Conservation (phyloP, 2,329 filamentous ascomycete species). For the Hymenotorrendiella dingleyae region DNA sequence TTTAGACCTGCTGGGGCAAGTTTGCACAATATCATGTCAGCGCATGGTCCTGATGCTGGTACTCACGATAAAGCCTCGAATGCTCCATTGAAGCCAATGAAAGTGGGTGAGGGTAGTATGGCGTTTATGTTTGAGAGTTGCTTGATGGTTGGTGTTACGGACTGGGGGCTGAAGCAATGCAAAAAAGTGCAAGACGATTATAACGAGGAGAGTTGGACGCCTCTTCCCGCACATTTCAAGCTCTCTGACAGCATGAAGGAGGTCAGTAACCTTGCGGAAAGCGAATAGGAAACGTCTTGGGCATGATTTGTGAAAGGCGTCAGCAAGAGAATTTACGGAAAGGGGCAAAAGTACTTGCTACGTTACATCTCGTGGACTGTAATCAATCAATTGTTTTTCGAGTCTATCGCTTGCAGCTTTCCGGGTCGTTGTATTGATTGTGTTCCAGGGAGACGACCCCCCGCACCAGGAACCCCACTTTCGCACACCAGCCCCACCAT, state of each 20-base stretch:
- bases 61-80: slow-evolving; percentile 51
- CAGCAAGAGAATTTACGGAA: no score
- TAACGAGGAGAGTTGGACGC: slow-evolving; percentile 62
- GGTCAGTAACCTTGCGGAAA: slow-evolving; percentile 22
- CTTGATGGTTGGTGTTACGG: slow-evolving; percentile 66
- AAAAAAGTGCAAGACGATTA: slow-evolving; percentile 63
- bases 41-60: slow-evolving; percentile 51
- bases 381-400: no score
- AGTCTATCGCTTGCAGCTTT: no score
- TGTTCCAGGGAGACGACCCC: no score
- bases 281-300: no score
- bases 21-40: slow-evolving; percentile 58
- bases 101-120: slow-evolving; percentile 54
- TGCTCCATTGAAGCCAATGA: slow-evolving; percentile 46
- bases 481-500: not conserved
- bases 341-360: no score
- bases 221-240: slow-evolving; percentile 44
- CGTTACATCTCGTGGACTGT: no score
- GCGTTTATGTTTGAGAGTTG: slow-evolving; percentile 61
- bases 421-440: no score
- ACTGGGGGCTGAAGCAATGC: slow-evolving; percentile 65
- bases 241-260: slow-evolving; percentile 19
- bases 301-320: no score
- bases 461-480: not conserved
- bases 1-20: slow-evolving; percentile 57